Percentiles rank a stretch among this genome's conserved stretches.
Conservation (phyloP, 768 basidiomycete species). For the Mycena vitilis region DNA sequence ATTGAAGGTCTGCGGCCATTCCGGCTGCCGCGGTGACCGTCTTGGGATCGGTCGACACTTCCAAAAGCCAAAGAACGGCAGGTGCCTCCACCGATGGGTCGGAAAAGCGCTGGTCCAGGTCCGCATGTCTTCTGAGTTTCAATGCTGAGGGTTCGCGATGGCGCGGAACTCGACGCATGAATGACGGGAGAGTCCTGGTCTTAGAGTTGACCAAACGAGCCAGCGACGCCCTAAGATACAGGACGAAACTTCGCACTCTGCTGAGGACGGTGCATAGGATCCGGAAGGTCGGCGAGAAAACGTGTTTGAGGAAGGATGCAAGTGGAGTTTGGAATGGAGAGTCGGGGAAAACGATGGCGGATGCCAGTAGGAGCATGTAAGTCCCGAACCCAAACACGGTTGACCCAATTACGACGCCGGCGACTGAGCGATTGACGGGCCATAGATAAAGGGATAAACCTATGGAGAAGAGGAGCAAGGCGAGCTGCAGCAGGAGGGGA, state of each 20-base stretch:
- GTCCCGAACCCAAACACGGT: background rate
- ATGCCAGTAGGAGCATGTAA: background rate
- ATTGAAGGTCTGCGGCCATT: background rate
- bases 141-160: too few relatives aligned
- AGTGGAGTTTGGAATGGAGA: slow-evolving; percentile 16
- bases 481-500: slow-evolving; percentile 12
- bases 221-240: background rate
- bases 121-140: background rate
- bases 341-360: background rate
- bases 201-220: background rate
- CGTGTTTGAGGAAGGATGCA: background rate
- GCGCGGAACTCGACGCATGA: background rate
- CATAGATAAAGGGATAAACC: slow-evolving; percentile 4
- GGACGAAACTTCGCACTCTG: background rate
- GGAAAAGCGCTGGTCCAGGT: background rate
- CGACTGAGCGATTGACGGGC: background rate
- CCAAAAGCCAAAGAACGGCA: background rate
- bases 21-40: background rate
- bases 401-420: background rate
- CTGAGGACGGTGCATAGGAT: background rate
- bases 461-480: background rate
- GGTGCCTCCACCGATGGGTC: background rate
- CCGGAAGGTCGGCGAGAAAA: background rate
- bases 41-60: background rate
- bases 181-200: background rate